phyloP scores from a whole-genome alignment of 495 filamentous ascomycete genomes.

The Melanomma pulvis-pyrius region DNA sequence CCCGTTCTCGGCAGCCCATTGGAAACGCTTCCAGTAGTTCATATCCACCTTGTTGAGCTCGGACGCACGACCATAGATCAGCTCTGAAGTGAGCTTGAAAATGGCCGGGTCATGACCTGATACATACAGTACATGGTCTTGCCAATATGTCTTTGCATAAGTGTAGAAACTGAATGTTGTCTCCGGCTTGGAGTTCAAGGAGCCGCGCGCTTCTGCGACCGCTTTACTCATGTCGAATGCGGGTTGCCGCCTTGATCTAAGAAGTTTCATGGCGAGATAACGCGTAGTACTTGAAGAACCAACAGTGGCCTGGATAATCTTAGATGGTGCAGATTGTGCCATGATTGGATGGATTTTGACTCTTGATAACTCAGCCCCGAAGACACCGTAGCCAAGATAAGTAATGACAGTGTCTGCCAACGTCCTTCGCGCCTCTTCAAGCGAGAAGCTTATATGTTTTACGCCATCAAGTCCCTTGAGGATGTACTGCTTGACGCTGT shows the following conservation, averaged over 20 bases:
- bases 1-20: conserved; percentile 20
- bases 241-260: conserved; percentile 38
- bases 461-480: conserved; percentile 35
- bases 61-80: not conserved
- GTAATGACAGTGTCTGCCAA: conserved; percentile 49
- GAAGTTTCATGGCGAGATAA: conserved; percentile 39
- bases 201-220: conserved; percentile 36
- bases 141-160: conserved; percentile 41
- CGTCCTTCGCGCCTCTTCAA: conserved; percentile 33
- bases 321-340: conserved; percentile 36
- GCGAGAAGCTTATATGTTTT: conserved; percentile 31
- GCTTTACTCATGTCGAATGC: conserved; percentile 41
- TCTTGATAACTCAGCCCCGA: conserved; percentile 43
- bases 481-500: conserved; percentile 52
- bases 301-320: conserved; percentile 40
- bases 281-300: conserved; percentile 33
- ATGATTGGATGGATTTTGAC: conserved; percentile 34
- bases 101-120: not conserved
- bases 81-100: not conserved
- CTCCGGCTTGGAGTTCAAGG: conserved; percentile 15
- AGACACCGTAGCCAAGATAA: conserved; percentile 51
- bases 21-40: not conserved
- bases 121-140: conserved; percentile 29
- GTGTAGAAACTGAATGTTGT: conserved; percentile 34
- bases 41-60: not conserved